Conservation (phyloP, 78 protist species). For the Dictyostelium capitatum region DNA sequence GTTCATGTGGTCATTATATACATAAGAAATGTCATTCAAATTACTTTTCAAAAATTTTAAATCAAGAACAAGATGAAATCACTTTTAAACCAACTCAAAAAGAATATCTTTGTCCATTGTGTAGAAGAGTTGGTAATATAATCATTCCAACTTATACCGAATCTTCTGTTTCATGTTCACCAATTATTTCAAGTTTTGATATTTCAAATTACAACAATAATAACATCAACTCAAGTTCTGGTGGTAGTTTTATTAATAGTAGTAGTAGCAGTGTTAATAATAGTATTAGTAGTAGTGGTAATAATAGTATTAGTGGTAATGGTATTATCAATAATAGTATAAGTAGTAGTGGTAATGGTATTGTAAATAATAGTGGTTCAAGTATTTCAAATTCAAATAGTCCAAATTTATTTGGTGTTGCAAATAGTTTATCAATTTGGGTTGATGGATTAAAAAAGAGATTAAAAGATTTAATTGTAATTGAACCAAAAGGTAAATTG, state of each 20-base stretch:
- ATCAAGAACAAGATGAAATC: slow-evolving; percentile 1
- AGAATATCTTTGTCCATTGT: slow-evolving; percentile 67
- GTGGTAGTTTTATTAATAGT: neutral
- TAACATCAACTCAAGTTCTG: neutral
- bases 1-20: slow-evolving; percentile 72
- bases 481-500: neutral
- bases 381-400: slow-evolving; percentile 3
- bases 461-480: neutral
- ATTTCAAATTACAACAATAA: neutral
- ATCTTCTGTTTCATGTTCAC: neutral
- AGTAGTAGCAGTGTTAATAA: neutral
- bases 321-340: neutral
- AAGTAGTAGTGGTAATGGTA: neutral
- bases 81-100: neutral
- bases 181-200: slow-evolving; percentile 2
- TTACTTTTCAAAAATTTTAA: slow-evolving; percentile 18
- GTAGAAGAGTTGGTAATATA: slow-evolving; percentile 70
- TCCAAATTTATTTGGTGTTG: neutral
- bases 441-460: neutral
- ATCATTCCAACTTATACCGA: slow-evolving; percentile 42
- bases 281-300: neutral
- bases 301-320: neutral
- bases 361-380: neutral
- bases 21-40: slow-evolving; percentile 32
- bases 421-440: slow-evolving; percentile 18